Percentiles rank a stretch among this genome's conserved stretches.
Evolutionary conservation across 805 yeast species (phyloP).

Genomic region (Pichia insulana): DNA sequence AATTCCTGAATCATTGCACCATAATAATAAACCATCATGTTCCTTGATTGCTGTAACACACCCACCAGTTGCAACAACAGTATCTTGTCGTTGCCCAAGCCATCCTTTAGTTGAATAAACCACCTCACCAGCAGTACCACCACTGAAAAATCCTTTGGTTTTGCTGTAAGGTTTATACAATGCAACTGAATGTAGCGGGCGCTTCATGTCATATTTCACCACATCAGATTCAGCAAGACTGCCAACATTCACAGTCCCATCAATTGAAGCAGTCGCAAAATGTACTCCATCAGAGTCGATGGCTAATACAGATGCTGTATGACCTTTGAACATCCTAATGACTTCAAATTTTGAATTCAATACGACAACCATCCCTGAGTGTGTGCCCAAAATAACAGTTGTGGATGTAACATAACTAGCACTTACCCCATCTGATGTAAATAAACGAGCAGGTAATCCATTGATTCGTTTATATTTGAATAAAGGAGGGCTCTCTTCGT

Average conservation of each 20-base stretch:
- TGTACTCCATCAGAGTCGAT: conserved; percentile 63
- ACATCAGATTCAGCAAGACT: conserved; percentile 42
- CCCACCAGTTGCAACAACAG: conserved; percentile 48
- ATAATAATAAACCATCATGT: conserved; percentile 57
- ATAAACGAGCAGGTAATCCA: conserved; percentile 61
- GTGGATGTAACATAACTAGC: conserved; percentile 51
- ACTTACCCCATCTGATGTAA: conserved; percentile 71
- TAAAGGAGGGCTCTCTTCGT: conserved; percentile 57
- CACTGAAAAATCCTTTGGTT: conserved; percentile 64
- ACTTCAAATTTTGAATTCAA: conserved; percentile 50
- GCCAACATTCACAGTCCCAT: conserved; percentile 85
- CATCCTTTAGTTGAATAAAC: conserved; percentile 70
- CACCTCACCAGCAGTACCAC: conserved; percentile 85
- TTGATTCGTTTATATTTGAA: conserved; percentile 67
- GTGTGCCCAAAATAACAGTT: conserved; percentile 77
- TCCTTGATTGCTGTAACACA: conserved; percentile 63
- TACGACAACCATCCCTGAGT: conserved; percentile 73
- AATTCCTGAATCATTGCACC: conserved; percentile 83
- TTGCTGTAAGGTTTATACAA: conserved; percentile 60
- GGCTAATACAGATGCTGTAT: conserved; percentile 73
- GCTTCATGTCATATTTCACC: conserved; percentile 67
- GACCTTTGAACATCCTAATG: conserved; percentile 71
- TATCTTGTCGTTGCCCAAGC: conserved; percentile 77
- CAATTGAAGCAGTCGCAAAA: conserved; percentile 86
- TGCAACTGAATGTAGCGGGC: conserved; percentile 85